Evolutionary conservation across 441 rosid species (phyloP).

Genomic region (Capsella rubella): DNA sequence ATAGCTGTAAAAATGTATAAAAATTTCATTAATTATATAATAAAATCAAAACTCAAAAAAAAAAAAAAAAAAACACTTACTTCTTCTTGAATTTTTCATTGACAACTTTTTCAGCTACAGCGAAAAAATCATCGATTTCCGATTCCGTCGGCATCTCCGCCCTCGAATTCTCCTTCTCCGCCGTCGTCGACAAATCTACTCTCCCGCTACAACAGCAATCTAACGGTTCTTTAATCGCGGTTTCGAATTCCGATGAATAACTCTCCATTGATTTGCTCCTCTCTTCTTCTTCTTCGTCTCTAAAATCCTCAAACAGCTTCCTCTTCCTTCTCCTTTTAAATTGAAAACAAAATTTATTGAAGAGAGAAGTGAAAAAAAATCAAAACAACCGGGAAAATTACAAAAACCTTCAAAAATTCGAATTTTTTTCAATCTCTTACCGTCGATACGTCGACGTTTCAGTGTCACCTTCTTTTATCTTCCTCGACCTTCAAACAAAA

Average conservation of each 20-base stretch:
- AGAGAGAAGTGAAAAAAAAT: not conserved
- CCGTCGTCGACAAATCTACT: constrained; percentile 16
- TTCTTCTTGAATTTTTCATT: constrained; percentile 58
- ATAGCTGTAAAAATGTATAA: not conserved
- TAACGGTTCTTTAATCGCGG: constrained; percentile 44
- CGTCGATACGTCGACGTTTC: constrained; percentile 61
- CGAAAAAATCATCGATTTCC: constrained; percentile 78
- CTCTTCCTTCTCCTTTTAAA: constrained; percentile 50
- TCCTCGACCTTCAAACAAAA: constrained; percentile 51
- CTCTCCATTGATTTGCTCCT: constrained; percentile 16
- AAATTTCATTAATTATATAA: not conserved
- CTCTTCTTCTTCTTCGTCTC: constrained; percentile 37
- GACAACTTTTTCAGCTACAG: constrained; percentile 58
- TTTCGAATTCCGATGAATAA: constrained; percentile 22
- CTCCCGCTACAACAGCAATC: constrained; percentile 51
- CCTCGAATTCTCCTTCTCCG: constrained; percentile 29
- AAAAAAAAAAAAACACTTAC: constrained; percentile 48
- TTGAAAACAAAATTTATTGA: constrained; percentile 21
- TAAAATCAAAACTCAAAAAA: not conserved
- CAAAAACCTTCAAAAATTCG: constrained; percentile 38
- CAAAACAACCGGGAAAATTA: constrained; percentile 36
- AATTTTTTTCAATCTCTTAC: constrained; percentile 27
- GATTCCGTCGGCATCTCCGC: constrained; percentile 56
- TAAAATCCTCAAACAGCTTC: constrained; percentile 50
- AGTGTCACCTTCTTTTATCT: constrained; percentile 55